Percentiles rank a stretch among this genome's conserved stretches.
phyloP scores from a whole-genome alignment of 2,329 filamentous ascomycete species.

The Trichoderma sp. region DNA sequence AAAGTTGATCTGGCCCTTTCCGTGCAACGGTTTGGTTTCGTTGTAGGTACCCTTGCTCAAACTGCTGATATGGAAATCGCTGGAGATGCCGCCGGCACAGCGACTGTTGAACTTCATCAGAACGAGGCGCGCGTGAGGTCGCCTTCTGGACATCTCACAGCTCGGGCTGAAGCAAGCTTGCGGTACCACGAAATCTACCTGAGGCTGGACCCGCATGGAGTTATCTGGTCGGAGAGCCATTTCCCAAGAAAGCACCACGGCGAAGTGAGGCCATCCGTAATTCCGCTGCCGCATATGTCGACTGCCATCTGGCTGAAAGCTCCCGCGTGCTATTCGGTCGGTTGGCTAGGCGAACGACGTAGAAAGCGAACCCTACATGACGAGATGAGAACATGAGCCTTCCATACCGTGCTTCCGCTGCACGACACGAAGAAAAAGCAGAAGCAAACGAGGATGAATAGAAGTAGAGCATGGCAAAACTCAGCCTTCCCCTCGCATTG shows the following conservation, averaged over 20 bases:
- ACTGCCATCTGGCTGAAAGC: neutral
- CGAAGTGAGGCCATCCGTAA: neutral
- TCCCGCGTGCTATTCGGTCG: neutral
- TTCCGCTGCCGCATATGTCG: neutral
- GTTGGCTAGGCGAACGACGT: neutral
- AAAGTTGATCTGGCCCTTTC: too few species aligned
- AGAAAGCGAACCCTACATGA: neutral
- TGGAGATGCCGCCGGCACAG: neutral
- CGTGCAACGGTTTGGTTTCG: too few species aligned
- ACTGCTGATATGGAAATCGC: neutral
- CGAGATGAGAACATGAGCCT: neutral
- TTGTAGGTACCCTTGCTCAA: neutral
- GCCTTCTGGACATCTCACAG: neutral
- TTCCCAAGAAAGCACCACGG: neutral
- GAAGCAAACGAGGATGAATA: neutral
- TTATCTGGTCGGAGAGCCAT: neutral
- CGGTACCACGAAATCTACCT: neutral
- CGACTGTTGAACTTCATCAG: neutral
- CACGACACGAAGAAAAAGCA: neutral
- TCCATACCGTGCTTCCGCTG: neutral
- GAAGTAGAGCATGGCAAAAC: neutral
- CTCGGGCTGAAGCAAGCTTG: neutral
- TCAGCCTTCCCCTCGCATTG: neutral
- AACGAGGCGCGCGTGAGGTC: neutral
- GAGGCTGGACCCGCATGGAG: neutral